Evolutionary conservation across 495 filamentous ascomycete genomes (phyloP).

Genomic region (Lindgomyces ingoldianus): DNA sequence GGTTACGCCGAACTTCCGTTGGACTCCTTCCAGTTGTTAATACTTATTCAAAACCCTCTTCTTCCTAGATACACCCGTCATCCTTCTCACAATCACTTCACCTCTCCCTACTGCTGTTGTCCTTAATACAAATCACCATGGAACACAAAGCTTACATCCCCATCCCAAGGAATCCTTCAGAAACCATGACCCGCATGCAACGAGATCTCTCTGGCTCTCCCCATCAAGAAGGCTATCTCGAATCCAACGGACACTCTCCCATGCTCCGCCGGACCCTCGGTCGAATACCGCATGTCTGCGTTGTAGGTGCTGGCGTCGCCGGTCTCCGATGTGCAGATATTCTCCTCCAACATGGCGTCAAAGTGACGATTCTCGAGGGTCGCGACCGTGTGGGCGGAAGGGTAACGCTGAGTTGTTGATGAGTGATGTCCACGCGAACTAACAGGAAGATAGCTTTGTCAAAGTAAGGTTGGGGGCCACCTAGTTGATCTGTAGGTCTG

Average conservation of each 20-base stretch:
- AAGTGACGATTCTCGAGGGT: slow-evolving; percentile 84
- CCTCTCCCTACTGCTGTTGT: too few relatives aligned
- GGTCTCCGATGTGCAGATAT: slow-evolving; percentile 85
- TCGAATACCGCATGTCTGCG: slow-evolving; percentile 58
- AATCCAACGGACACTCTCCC: slow-evolving; percentile 17
- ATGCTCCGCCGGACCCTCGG: slow-evolving; percentile 27
- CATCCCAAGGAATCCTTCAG: slow-evolving; percentile 9
- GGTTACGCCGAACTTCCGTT: slow-evolving; percentile 4
- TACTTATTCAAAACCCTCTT: background rate
- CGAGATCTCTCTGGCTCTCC: slow-evolving; percentile 31
- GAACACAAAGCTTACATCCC: slow-evolving; percentile 27
- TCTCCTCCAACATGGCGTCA: slow-evolving; percentile 72
- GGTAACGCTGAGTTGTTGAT: slow-evolving; percentile 50
- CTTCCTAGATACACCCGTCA: background rate
- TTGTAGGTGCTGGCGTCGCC: slow-evolving; percentile 87
- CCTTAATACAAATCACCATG: slow-evolving; percentile 25
- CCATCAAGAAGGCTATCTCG: slow-evolving; percentile 28
- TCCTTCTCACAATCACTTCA: background rate
- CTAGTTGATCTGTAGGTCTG: slow-evolving; percentile 55
- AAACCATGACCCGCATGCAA: slow-evolving; percentile 30
- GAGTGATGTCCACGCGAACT: slow-evolving; percentile 13
- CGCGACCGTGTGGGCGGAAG: slow-evolving; percentile 82
- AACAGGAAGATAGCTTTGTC: slow-evolving; percentile 32
- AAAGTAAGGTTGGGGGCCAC: slow-evolving; percentile 43
- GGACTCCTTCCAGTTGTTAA: background rate